These are phyloP conservation scores for Lumnitzera racemosa DNA, from an alignment of 345 rosid genomes.

Conservation along the genomic window DNA sequence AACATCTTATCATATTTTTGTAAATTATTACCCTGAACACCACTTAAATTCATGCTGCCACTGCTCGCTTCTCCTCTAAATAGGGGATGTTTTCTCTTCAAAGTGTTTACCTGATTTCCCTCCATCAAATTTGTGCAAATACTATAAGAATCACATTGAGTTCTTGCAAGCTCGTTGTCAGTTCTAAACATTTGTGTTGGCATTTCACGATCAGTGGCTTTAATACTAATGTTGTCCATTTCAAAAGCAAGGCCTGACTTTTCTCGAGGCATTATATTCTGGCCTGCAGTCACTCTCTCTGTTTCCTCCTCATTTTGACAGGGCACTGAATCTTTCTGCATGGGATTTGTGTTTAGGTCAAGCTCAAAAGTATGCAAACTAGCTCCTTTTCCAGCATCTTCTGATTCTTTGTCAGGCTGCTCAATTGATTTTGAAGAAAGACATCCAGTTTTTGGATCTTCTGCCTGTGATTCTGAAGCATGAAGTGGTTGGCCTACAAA, in stretches of 20 bases:
- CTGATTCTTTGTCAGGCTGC: slow-evolving; percentile 21
- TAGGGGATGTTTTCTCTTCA: too few species aligned
- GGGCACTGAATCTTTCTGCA: slow-evolving; percentile 13
- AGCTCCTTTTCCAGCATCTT: slow-evolving; percentile 20
- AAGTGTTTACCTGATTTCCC: too few species aligned
- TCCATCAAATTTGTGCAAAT: too few species aligned
- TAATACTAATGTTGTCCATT: too few species aligned
- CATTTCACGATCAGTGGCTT: too few species aligned
- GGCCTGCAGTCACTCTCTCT: too few species aligned
- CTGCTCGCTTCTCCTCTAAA: slow-evolving; percentile 7
- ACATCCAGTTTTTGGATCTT: slow-evolving; percentile 6
- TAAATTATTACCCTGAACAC: slow-evolving; percentile 28
- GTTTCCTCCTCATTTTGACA: too few species aligned
- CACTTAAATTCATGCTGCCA: slow-evolving; percentile 24
- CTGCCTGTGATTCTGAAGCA: slow-evolving; percentile 16
- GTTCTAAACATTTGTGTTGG: too few species aligned
- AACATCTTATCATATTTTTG: slow-evolving; percentile 21
- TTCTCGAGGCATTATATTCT: too few species aligned
- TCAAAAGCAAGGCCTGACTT: too few species aligned
- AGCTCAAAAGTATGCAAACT: background rate
- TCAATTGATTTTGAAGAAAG: slow-evolving; percentile 10
- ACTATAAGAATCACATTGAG: too few species aligned
- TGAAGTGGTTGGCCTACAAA: slow-evolving; percentile 10
- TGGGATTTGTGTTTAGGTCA: slow-evolving; percentile 13
- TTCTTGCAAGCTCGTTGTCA: too few species aligned